Evolutionary conservation across 140 eudicot species (phyloP), one percentile per base, ranked within the genome.

Genomic region (Bidens hawaiensis): DNA sequence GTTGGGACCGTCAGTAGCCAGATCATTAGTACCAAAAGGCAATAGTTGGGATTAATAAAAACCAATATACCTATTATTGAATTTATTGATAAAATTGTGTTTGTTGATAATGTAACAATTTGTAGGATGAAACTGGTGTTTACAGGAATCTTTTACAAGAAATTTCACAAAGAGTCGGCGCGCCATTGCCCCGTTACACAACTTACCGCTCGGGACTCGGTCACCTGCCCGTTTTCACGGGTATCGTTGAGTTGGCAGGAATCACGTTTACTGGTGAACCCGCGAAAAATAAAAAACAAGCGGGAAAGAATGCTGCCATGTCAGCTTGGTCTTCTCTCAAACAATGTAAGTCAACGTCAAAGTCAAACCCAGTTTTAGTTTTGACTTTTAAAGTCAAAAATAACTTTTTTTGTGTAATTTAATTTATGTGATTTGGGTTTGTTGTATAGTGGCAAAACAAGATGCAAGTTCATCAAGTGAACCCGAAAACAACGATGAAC

Each of bases 281-380:
- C 6, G 98, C 98, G 7, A 91, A 91, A 79, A 91, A 82, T 82
- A 91, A 91, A 49, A 91, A 91, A 69, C 98, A 91, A 76, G 96
- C 98, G 0, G 96, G 85, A 75, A 91, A 91, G 40, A 87, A 85
- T 62, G 98, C 98, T 41, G 98, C 98, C 54, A 68, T 91, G 82
- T 87, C 98, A 54, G 96, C 98, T 27, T 91, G 98, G 98, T 77
- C 83, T 21, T 87, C 96, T 22, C 76, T 91, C 28, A 91, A 91
- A 82, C 80, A 78, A 72, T 62, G 98, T 87, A 58, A 82, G 95
- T 74, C 57, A 36, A 36, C 1, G 5, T 26, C 48, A 9, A 58
- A 82, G 95, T 74, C 57, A 36, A 36, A 3, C 9, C 36, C 48
- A 9, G 6, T 50, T 19, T 27, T 42, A 4, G 7, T 1, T 55